Conservation (phyloP, 768 basidiomycete genomes). For the Asterophora lycoperdoides region DNA sequence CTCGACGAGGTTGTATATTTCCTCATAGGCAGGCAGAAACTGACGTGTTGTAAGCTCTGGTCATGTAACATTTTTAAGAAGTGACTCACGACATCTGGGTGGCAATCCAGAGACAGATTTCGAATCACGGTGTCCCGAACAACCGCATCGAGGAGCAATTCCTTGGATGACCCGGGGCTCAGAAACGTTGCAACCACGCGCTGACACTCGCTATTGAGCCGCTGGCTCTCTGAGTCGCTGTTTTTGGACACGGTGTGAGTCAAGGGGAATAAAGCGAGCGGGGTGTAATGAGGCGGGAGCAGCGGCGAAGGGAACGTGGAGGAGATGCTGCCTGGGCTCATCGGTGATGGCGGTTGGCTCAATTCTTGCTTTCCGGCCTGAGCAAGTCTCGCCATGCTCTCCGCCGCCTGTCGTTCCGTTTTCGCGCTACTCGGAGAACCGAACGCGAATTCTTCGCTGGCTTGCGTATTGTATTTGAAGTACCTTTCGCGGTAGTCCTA, state of each 20-base stretch:
- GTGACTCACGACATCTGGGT: slow-evolving; percentile 32
- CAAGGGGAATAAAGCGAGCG: slow-evolving; percentile 14
- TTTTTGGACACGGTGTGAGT: slow-evolving; percentile 5
- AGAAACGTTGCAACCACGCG: slow-evolving; percentile 30
- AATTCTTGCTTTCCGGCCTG: slow-evolving; percentile 18
- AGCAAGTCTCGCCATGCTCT: slow-evolving; percentile 13
- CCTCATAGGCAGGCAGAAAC: slow-evolving; percentile 33
- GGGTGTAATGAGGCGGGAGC: slow-evolving; percentile 13
- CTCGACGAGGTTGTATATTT: slow-evolving; percentile 29
- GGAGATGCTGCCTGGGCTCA: slow-evolving; percentile 2
- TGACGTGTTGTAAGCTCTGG: slow-evolving; percentile 4
- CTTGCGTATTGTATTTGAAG: slow-evolving; percentile 19
- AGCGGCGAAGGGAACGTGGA: slow-evolving; percentile 8
- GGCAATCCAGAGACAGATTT: slow-evolving; percentile 25
- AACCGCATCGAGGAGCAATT: slow-evolving; percentile 22
- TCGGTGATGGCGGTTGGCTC: background rate
- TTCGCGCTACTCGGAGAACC: slow-evolving; percentile 2
- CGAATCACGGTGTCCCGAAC: slow-evolving; percentile 26
- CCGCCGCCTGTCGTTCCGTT: slow-evolving; percentile 9
- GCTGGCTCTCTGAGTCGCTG: background rate
- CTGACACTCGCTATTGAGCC: slow-evolving; percentile 25
- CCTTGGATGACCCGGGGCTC: slow-evolving; percentile 25
- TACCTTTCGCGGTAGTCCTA: slow-evolving; percentile 36
- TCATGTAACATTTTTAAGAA: background rate
- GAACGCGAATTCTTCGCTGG: slow-evolving; percentile 20